A percentile compares a stretch with the other conserved stretches of the same genome.
Conservation (phyloP, 2,329 filamentous ascomycete genomes). For the Diplodia intermedia region DNA sequence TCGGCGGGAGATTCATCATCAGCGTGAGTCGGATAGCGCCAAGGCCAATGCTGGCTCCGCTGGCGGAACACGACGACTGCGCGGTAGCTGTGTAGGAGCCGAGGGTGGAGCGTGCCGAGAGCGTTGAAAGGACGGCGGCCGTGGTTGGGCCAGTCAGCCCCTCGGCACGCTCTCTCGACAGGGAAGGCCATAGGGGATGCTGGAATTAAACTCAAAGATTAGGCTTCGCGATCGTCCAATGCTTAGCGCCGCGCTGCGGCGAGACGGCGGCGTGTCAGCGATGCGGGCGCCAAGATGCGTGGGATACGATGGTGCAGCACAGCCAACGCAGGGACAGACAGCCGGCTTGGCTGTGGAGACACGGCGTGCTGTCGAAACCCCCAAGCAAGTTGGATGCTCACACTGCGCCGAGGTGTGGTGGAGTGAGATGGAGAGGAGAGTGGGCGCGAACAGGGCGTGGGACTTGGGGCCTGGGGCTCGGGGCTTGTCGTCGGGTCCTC, state of each 20-base stretch:
- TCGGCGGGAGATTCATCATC: not conserved
- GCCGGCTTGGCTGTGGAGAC: not conserved
- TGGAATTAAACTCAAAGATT: conserved; percentile 12
- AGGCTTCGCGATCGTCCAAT: conserved; percentile 16
- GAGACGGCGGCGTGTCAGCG: conserved; percentile 24
- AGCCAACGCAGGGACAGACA: not conserved
- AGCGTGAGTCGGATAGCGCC: not conserved
- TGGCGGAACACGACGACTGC: not conserved
- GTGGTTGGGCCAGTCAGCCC: conserved; percentile 1
- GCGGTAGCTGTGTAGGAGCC: not conserved
- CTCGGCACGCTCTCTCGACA: not conserved
- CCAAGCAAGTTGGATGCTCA: no score
- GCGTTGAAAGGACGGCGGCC: not conserved
- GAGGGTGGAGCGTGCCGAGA: not conserved
- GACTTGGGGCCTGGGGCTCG: no score
- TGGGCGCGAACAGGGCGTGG: no score
- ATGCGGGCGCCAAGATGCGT: conserved; percentile 3
- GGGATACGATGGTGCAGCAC: conserved; percentile 1
- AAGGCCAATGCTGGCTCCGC: not conserved
- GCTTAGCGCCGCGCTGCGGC: conserved; percentile 11
- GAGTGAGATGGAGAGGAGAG: not conserved
- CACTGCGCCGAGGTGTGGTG: not conserved
- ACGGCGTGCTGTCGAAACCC: not conserved
- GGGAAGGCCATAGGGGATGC: not conserved
- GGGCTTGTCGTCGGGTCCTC: conserved; percentile 4